These are phyloP conservation scores for Epithemia pelagica DNA, from an alignment of 108 stramenopile species.

Conservation along the genomic window DNA sequence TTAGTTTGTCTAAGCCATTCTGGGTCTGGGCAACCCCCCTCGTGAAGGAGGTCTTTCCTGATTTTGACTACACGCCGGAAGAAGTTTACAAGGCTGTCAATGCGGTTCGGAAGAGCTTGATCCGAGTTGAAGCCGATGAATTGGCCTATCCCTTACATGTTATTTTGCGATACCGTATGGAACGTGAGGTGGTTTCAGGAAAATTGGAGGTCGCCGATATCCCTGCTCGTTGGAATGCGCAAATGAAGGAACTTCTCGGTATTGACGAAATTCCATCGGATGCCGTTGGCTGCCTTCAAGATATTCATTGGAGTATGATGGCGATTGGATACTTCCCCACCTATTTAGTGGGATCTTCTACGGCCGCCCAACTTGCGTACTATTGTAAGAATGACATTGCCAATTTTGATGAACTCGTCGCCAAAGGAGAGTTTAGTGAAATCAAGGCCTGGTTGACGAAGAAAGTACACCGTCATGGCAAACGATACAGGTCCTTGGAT, in stretches of 20 bases:
- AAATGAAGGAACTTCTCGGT: constrained; percentile 66
- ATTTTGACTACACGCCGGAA: constrained; percentile 35
- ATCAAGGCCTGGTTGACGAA: constrained; percentile 71
- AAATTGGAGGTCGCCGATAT: constrained; percentile 59
- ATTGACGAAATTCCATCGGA: constrained; percentile 70
- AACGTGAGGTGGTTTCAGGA: constrained; percentile 74
- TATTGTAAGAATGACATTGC: constrained; percentile 62
- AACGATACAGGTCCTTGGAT: constrained; percentile 58
- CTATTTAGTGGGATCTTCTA: constrained; percentile 82
- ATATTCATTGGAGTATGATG: constrained; percentile 77
- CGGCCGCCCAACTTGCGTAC: constrained; percentile 79
- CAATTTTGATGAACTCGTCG: constrained; percentile 55
- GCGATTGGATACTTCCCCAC: constrained; percentile 92
- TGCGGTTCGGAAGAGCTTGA: constrained; percentile 43
- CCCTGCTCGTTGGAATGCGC: constrained; percentile 67
- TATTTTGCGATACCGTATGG: constrained; percentile 82
- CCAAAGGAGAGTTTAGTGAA: constrained; percentile 62
- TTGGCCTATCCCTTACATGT: constrained; percentile 90
- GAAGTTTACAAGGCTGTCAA: constrained; percentile 80
- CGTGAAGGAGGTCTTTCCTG: constrained; percentile 17
- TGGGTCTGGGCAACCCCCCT: constrained; percentile 61
- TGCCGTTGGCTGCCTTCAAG: constrained; percentile 77
- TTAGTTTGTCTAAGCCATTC: constrained; percentile 64
- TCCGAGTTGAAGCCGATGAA: constrained; percentile 92
- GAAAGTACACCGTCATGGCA: constrained; percentile 76